Evolutionary conservation across 2,329 filamentous ascomycete species (phyloP).

Genomic region (Rutstroemia sp.): DNA sequence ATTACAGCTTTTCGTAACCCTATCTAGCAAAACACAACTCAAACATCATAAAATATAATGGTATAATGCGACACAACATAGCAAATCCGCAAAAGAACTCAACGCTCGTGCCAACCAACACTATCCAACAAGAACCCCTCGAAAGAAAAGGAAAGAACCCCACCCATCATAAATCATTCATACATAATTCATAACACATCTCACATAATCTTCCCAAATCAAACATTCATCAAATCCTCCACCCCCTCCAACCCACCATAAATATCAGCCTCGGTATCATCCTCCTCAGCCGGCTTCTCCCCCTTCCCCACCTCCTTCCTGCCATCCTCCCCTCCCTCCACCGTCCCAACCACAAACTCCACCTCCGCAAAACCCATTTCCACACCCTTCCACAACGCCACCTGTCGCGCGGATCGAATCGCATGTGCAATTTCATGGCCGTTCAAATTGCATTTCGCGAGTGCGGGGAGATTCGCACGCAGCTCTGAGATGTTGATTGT

Average conservation of each 20-base stretch:
- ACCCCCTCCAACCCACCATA: slow-evolving; percentile 2
- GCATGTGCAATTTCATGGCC: slow-evolving; percentile 6
- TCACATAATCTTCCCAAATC: background rate
- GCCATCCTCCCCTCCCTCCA: background rate
- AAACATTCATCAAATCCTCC: slow-evolving; percentile 9
- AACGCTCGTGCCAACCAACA: too few species aligned
- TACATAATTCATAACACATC: background rate
- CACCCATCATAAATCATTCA: background rate
- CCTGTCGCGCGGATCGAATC: slow-evolving; percentile 10
- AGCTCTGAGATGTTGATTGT: slow-evolving; percentile 6
- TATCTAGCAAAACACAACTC: too few species aligned
- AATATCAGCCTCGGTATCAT: background rate
- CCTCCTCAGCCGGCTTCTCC: background rate
- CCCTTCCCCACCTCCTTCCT: background rate
- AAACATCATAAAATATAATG: too few species aligned
- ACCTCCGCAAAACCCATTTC: slow-evolving; percentile 4
- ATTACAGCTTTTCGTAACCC: too few species aligned
- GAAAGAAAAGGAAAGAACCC: too few species aligned
- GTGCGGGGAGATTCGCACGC: background rate
- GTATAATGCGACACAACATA: too few species aligned
- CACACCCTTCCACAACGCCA: slow-evolving; percentile 7
- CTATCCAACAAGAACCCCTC: too few species aligned
- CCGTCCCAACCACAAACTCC: background rate
- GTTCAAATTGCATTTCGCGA: slow-evolving; percentile 4
- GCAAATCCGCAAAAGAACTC: too few species aligned